phyloP scores from a whole-genome alignment of 768 basidiomycete genomes.

The Russula lepida region DNA sequence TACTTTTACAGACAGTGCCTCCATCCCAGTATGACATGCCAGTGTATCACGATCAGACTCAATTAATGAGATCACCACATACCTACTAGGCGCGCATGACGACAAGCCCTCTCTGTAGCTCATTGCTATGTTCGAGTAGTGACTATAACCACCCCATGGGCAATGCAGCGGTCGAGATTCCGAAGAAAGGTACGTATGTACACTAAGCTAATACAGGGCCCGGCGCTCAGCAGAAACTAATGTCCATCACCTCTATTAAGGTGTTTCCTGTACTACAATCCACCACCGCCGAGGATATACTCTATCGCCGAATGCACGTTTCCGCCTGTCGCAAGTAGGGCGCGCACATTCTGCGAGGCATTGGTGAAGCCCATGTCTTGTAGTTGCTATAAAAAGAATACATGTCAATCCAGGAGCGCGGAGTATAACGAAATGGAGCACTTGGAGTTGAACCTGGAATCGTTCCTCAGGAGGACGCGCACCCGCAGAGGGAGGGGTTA shows the following conservation, averaged over 20 bases:
- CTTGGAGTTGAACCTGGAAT: constrained; percentile 82
- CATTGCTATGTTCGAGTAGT: neutral
- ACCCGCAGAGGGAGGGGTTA: constrained; percentile 48
- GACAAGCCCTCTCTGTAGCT: neutral
- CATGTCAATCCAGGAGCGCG: neutral
- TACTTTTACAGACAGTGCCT: no score
- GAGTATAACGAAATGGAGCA: constrained; percentile 26
- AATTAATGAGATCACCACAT: no score
- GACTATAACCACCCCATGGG: neutral
- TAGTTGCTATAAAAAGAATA: constrained; percentile 51
- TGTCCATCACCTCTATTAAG: neutral
- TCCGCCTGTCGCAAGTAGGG: constrained; percentile 85
- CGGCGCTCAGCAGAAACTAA: neutral
- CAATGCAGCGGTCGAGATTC: neutral
- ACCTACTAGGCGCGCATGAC: no score
- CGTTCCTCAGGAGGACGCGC: constrained; percentile 80
- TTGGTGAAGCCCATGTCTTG: constrained; percentile 94
- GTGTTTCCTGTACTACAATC: constrained; percentile 34
- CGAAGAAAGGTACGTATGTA: constrained; percentile 1
- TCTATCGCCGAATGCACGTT: constrained; percentile 90
- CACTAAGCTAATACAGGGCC: constrained; percentile 7
- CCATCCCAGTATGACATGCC: no score
- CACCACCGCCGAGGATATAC: constrained; percentile 80
- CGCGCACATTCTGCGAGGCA: constrained; percentile 82
- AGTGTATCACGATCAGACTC: no score